Conservation (phyloP, 805 yeast species). For the Saccharomycopsis selenospora region DNA sequence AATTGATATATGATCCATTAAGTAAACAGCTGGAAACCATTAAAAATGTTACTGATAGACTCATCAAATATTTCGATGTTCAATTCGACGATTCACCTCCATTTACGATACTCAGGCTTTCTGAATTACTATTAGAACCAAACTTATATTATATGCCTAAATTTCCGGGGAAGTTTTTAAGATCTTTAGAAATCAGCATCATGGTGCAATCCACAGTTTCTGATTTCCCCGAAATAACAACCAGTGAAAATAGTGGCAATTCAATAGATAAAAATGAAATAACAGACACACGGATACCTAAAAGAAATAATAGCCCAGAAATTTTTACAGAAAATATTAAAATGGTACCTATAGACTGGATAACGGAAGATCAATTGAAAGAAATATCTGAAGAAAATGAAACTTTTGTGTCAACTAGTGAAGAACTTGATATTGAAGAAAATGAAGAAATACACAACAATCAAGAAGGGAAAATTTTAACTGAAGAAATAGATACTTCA, state of each 20-base stretch:
- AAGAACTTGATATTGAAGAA: too few relatives aligned
- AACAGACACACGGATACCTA: background rate
- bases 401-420: background rate
- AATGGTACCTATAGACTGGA: constrained; percentile 18
- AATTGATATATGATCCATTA: background rate
- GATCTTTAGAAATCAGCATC: constrained; percentile 27
- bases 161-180: constrained; percentile 27
- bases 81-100: constrained; percentile 30
- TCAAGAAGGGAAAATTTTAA: background rate
- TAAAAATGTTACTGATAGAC: background rate
- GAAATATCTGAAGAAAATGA: constrained; percentile 8
- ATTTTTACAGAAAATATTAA: constrained; percentile 4
- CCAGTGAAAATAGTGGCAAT: background rate
- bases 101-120: constrained; percentile 31
- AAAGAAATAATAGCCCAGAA: background rate
- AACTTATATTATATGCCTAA: constrained; percentile 23
- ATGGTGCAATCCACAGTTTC: constrained; percentile 28
- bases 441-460: too few relatives aligned
- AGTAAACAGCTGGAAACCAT: constrained; percentile 15
- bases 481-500: too few relatives aligned
- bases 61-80: constrained; percentile 8
- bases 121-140: constrained; percentile 30
- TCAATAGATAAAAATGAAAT: background rate
- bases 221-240: constrained; percentile 23
- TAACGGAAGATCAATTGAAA: constrained; percentile 15